Percentiles rank a stretch among this genome's conserved stretches.
These are phyloP conservation scores for Fulvia fulva DNA, from an alignment of 2,329 filamentous ascomycete species.

Conservation along the genomic window DNA sequence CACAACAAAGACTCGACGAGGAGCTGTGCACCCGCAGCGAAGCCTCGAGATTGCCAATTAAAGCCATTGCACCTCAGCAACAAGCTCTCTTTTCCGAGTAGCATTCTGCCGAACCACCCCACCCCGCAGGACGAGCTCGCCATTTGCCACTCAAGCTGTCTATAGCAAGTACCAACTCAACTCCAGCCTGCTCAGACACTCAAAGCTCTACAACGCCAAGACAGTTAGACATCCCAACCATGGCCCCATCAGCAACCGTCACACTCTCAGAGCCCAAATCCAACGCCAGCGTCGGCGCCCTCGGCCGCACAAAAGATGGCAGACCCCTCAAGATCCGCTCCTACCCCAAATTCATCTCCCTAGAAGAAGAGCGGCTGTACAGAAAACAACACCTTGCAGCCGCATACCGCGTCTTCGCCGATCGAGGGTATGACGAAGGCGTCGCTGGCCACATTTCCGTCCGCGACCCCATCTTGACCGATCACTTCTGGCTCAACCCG, in stretches of 20 bases:
- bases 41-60: not conserved
- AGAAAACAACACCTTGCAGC: constrained; percentile 42
- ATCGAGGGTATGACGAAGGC: constrained; percentile 40
- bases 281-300: constrained; percentile 43
- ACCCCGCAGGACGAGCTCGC: not conserved
- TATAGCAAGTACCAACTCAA: not conserved
- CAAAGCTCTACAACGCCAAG: not conserved
- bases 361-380: constrained; percentile 39
- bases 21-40: not conserved
- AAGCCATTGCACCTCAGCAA: not conserved
- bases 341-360: constrained; percentile 40
- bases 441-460: constrained; percentile 41
- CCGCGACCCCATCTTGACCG: constrained; percentile 36
- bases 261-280: constrained; percentile 34
- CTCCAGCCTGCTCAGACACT: not conserved
- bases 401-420: constrained; percentile 43
- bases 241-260: constrained; percentile 39
- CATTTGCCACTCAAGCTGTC: not conserved
- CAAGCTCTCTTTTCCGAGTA: not conserved
- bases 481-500: constrained; percentile 41
- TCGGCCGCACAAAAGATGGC: constrained; percentile 46
- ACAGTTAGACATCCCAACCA: constrained; percentile 13
- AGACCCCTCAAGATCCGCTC: constrained; percentile 45
- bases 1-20: not conserved
- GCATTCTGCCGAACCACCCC: not conserved